Base-by-base conservation (phyloP, 176 grass and related monocot species). In the Aegilops sharonensis region DNA sequence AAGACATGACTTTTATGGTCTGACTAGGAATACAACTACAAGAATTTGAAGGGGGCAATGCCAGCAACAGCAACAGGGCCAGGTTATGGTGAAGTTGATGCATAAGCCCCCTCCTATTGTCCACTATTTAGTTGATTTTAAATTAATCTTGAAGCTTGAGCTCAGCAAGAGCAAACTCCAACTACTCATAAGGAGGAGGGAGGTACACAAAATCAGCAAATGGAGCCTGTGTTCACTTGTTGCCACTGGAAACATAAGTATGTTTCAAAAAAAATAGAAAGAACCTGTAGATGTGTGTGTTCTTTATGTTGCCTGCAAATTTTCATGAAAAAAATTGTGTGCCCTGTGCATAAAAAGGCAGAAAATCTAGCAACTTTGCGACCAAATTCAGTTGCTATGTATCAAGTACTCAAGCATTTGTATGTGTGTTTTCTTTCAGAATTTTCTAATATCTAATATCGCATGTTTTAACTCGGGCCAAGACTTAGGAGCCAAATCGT, bases 81-180 rank as follows among this genome's bases (percentile, higher is more conserved):
- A 27, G 21, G 5, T 61, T 68, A 50, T 45, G 14, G 20, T 34
- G 39, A 84, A 73, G 45, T 20, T 57, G 11, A 14, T 15, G 30
- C 60, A 23, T 6, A 70, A 83, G 9, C 10, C 37, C 32, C 34
- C 47, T 61, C 35, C 27, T 8, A 50, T 17, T 69, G 59, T 85
- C 54, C 37, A 78, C 23, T 85, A 70, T 29, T 77, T 47, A 54
- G 66, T 52, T 74, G 68, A 85, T 10, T 43, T 72, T 36, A 68
- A 67, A 43, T 47, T 74, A 48, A 50, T n/a, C 4, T 11, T 76
- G 54, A 89, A 90, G 72, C 64, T 71, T 72, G 39, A 83, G 21
- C 23, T 32, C 48, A 69, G 59, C 77, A n/a, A 57, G 29, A 59
- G 50, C 11, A 48, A 81, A 78, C 5, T 30, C 29, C 36, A 85